These are phyloP conservation scores for Russula sp. DNA, from an alignment of 768 basidiomycete genomes.

Conservation along the genomic window DNA sequence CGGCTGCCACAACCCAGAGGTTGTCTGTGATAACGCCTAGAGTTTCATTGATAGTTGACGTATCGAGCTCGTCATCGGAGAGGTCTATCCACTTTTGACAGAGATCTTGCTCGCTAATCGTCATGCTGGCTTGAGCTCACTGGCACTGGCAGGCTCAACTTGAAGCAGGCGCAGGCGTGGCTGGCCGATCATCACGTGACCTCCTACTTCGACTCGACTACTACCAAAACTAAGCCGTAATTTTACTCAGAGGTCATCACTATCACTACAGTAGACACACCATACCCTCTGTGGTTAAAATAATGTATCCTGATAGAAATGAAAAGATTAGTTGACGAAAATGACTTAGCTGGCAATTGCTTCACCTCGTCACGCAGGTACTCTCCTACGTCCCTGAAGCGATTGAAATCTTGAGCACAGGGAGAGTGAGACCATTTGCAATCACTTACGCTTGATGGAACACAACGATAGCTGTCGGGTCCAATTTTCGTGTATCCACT, in stretches of 20 bases:
- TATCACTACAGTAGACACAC: background rate
- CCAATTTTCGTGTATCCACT: constrained; percentile 91
- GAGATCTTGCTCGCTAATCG: constrained; percentile 11
- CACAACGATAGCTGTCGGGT: constrained; percentile 94
- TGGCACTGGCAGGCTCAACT: too few relatives aligned
- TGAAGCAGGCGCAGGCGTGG: too few relatives aligned
- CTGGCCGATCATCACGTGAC: too few relatives aligned
- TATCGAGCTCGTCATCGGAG: constrained; percentile 52
- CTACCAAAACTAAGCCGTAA: too few relatives aligned
- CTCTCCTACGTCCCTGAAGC: constrained; percentile 87
- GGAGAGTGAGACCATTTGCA: background rate
- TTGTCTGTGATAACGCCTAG: constrained; percentile 56
- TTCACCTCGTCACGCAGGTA: constrained; percentile 92
- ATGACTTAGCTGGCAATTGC: background rate
- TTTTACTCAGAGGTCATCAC: background rate
- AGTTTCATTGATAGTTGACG: constrained; percentile 40
- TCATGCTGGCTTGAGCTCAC: background rate
- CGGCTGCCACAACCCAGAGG: constrained; percentile 73
- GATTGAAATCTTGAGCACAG: background rate
- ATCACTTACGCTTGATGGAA: constrained; percentile 90
- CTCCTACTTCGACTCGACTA: too few relatives aligned
- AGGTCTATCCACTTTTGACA: constrained; percentile 52
- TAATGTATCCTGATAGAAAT: constrained; percentile 58
- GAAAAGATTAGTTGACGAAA: constrained; percentile 5
- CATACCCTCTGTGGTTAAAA: constrained; percentile 43